Base-by-base conservation (phyloP, 768 basidiomycete species). In the Suillus fuscotomentosus region DNA sequence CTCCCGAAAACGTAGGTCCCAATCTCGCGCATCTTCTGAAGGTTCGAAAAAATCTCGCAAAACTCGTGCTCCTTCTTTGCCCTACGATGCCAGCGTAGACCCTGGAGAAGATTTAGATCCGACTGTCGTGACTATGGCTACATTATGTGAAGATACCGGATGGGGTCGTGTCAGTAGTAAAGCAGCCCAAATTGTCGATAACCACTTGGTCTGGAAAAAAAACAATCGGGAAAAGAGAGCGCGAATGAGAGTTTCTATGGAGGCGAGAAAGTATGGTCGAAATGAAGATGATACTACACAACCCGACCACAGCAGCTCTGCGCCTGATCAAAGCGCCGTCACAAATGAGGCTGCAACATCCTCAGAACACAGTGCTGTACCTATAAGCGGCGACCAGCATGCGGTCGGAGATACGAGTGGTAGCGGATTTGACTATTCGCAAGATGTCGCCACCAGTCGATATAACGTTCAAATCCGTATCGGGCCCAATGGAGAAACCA, bases 401-500 rank as follows among this genome's bases (percentile, higher is more conserved):
- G 67, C 73, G 48, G 69, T 72, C 15, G 75, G 71, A 7, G 86
- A 84, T 34, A 78, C 80, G n/a, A 83, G 80, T 38, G 84, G 81
- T 2, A 81, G 83, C 53, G 88, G 83, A 17, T 92, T 94, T 67
- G 88, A 91, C 70, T 94, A 94, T 70, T 78, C 83, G 7, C 81
- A 90, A 70, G 74, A 83, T 45, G 69, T 94, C 66, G 75, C 86
- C 9, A 84, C 86, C 1, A 92, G 89, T 71, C 86, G 87, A 20
- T 92, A 84, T 71, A 94, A 89, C 67, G 92, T 92, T 6, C 94
- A 95, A 78, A 86, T 97, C 67, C 88, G 92, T 42, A 89, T 94
- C 61, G 93, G 91, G 13, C 89, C 92, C 9, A 94, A 90, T 68
- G 94, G 94, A 63, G 89, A 94, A 76, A 89, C 91, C 8, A 85